These are phyloP conservation scores for Phyllachora maydis DNA, from an alignment of 2,329 filamentous ascomycete genomes.

Conservation along the genomic window DNA sequence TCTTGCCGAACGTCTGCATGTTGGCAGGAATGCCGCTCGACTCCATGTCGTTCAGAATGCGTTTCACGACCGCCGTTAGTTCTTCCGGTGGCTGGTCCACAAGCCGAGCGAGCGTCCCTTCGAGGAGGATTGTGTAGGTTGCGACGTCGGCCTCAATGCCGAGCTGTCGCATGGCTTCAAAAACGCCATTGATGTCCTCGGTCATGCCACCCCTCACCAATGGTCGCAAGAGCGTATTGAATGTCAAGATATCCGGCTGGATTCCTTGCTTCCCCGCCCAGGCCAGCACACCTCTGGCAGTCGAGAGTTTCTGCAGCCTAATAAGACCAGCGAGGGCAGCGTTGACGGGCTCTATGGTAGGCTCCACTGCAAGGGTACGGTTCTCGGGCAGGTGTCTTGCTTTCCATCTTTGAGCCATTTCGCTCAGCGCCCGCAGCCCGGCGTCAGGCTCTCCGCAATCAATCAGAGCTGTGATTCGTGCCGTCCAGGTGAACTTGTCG, in stretches of 20 bases:
- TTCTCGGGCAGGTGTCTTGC: conserved; percentile 11
- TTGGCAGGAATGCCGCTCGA: conserved; percentile 35
- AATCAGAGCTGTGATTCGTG: conserved; percentile 46
- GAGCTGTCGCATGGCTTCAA: conserved; percentile 35
- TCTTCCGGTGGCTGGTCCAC: conserved; percentile 18
- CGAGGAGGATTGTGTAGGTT: conserved; percentile 56
- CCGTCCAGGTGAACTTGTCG: conserved; percentile 48
- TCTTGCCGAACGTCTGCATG: conserved; percentile 43
- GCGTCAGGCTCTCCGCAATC: conserved; percentile 26
- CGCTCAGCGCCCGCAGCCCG: conserved; percentile 41
- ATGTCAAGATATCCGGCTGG: conserved; percentile 35
- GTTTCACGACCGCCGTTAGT: conserved; percentile 28
- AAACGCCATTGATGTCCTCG: conserved; percentile 26
- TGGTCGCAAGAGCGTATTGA: conserved; percentile 47
- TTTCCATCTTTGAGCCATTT: conserved; percentile 44
- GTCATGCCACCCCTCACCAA: conserved; percentile 27
- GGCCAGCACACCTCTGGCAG: conserved; percentile 30
- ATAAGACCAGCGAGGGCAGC: conserved; percentile 45
- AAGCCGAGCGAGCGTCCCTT: conserved; percentile 27
- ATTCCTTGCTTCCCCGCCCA: conserved; percentile 38
- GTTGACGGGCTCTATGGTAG: conserved; percentile 46
- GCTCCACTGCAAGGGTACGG: conserved; percentile 24
- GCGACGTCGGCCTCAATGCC: conserved; percentile 38
- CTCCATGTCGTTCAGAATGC: conserved; percentile 36
- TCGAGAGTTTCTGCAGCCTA: conserved; percentile 19